phyloP scores from a whole-genome alignment of 1,139 yeast genomes.

The Ogataea hybrid region DNA sequence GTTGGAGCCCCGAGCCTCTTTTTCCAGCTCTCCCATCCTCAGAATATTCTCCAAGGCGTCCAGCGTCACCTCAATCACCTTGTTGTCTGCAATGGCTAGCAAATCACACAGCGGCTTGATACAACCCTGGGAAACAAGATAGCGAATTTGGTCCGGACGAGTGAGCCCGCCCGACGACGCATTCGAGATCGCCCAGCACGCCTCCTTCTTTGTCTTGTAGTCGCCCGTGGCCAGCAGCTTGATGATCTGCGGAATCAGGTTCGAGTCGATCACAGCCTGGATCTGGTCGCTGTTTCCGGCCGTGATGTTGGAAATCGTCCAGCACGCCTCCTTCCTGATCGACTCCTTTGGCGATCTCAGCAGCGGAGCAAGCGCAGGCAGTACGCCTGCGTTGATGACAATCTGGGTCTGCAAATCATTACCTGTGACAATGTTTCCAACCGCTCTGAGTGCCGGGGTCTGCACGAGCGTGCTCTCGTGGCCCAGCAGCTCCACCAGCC shows the following conservation, averaged over 20 bases:
- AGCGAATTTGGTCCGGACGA: conserved; percentile 90
- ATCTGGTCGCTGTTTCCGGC: conserved; percentile 96
- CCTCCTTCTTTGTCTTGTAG: conserved; percentile 95
- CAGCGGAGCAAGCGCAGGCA: conserved; percentile 79
- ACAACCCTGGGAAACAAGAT: conserved; percentile 92
- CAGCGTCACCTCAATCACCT: conserved; percentile 89
- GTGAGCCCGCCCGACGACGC: conserved; percentile 95
- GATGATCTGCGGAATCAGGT: conserved; percentile 89
- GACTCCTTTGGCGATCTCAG: conserved; percentile 86
- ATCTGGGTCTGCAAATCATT: conserved; percentile 94
- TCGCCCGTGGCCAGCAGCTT: conserved; percentile 81
- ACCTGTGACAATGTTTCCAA: conserved; percentile 97
- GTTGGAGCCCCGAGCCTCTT: conserved; percentile 65
- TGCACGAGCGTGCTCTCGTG: conserved; percentile 86
- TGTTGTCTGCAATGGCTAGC: conserved; percentile 81
- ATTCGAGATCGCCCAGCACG: conserved; percentile 98
- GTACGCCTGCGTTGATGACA: conserved; percentile 89
- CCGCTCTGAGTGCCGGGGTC: conserved; percentile 96
- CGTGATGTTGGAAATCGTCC: conserved; percentile 97
- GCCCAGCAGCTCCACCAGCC: conserved; percentile 84
- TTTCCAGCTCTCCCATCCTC: conserved; percentile 91
- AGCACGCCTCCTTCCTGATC: conserved; percentile 95
- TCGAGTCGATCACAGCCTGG: conserved; percentile 94
- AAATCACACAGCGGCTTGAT: conserved; percentile 96
- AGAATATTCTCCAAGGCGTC: conserved; percentile 94